Conservation (phyloP, 2,329 filamentous ascomycete species). For the Fusarium sp. region DNA sequence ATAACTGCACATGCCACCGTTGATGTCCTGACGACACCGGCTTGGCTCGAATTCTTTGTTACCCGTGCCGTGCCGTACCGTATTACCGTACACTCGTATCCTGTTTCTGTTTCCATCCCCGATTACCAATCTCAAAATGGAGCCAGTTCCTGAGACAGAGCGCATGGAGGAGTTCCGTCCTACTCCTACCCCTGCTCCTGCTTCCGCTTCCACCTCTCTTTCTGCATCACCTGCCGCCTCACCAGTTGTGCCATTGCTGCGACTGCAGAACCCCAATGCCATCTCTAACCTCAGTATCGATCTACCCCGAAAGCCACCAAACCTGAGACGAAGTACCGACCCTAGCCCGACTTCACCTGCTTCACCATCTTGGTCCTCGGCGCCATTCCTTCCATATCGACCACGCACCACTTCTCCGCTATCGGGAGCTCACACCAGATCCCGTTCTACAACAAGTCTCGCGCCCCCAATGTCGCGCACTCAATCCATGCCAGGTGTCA, state of each 20-base stretch:
- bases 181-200: constrained; percentile 67
- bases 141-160: constrained; percentile 76
- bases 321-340: constrained; percentile 69
- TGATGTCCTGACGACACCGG: constrained; percentile 41
- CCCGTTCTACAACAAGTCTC: constrained; percentile 68
- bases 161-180: constrained; percentile 74
- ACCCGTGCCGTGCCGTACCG: constrained; percentile 30
- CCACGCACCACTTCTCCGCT: constrained; percentile 73
- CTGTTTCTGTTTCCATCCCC: constrained; percentile 24
- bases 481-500: constrained; percentile 73
- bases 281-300: constrained; percentile 58
- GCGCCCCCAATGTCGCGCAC: constrained; percentile 71
- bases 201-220: constrained; percentile 53
- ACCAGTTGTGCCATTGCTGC: constrained; percentile 66
- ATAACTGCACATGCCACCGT: constrained; percentile 47
- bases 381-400: constrained; percentile 65
- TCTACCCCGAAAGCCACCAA: constrained; percentile 63
- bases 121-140: constrained; percentile 61
- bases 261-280: constrained; percentile 58
- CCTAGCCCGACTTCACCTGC: constrained; percentile 64
- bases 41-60: constrained; percentile 37
- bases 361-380: constrained; percentile 62
- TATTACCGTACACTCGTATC: constrained; percentile 23
- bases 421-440: constrained; percentile 67
- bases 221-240: constrained; percentile 54